phyloP scores from a whole-genome alignment of 2,329 filamentous ascomycete species.

The Talaromyces islandicus region DNA sequence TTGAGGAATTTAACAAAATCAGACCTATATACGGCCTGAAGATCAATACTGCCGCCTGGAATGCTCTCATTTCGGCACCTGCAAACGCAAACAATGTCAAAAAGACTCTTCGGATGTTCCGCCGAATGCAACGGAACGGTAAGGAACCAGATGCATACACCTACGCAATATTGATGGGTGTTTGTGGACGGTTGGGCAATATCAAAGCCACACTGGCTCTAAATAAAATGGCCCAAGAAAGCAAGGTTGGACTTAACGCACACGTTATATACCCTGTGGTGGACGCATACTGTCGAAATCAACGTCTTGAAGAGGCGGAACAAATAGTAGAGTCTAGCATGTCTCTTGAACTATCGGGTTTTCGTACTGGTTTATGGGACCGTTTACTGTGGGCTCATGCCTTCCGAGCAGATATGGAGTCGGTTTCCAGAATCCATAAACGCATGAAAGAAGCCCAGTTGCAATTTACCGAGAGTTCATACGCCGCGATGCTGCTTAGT shows the following conservation, averaged over 20 bases:
- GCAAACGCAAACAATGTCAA: slow-evolving; percentile 60
- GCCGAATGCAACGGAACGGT: slow-evolving; percentile 47
- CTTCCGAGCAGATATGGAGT: slow-evolving; percentile 52
- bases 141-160: slow-evolving; percentile 56
- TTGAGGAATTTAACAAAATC: slow-evolving; percentile 59
- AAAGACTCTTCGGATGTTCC: slow-evolving; percentile 60
- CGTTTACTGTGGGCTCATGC: slow-evolving; percentile 66
- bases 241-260: slow-evolving; percentile 45
- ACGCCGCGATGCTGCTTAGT: slow-evolving; percentile 56
- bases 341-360: slow-evolving; percentile 44
- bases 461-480: slow-evolving; percentile 51
- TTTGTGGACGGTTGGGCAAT: slow-evolving; percentile 68
- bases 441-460: slow-evolving; percentile 51
- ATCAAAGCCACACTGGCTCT: slow-evolving; percentile 62
- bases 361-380: slow-evolving; percentile 69
- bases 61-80: slow-evolving; percentile 68
- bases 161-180: slow-evolving; percentile 67
- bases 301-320: slow-evolving; percentile 51
- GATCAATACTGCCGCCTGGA: slow-evolving; percentile 63
- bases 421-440: slow-evolving; percentile 49
- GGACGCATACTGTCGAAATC: slow-evolving; percentile 59
- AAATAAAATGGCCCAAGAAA: slow-evolving; percentile 56
- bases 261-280: slow-evolving; percentile 62
- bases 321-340: slow-evolving; percentile 54
- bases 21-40: slow-evolving; percentile 47